Percentiles rank a stretch among this genome's conserved stretches.
Evolutionary conservation across 2,329 filamentous ascomycete species (phyloP).

Genomic region (Chaetomium olivaceum): DNA sequence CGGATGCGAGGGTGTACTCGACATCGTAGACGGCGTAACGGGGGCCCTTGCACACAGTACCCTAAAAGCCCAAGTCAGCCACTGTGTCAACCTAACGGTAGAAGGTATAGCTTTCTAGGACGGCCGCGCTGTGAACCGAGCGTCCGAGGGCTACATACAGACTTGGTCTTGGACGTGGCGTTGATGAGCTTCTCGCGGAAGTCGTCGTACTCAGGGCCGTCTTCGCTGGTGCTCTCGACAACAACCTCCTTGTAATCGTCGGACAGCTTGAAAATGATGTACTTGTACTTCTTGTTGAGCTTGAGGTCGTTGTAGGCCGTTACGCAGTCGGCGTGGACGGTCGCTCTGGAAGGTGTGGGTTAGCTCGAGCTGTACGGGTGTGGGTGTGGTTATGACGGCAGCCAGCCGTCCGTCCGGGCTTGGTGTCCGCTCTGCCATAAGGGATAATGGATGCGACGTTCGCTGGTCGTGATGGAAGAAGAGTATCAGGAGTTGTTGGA

Average conservation of each 20-base stretch:
- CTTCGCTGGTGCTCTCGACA: slow-evolving; percentile 70
- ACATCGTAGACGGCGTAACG: slow-evolving; percentile 87
- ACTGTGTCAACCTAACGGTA: neutral
- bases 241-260: slow-evolving; percentile 82
- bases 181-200: slow-evolving; percentile 77
- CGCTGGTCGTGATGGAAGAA: neutral
- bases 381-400: neutral
- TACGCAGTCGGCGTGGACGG: slow-evolving; percentile 71
- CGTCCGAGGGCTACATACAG: slow-evolving; percentile 47
- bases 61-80: slow-evolving; percentile 43
- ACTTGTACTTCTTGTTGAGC: slow-evolving; percentile 79
- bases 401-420: neutral
- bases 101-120: neutral
- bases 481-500: neutral
- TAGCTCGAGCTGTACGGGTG: slow-evolving; percentile 1
- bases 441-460: neutral
- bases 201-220: slow-evolving; percentile 63
- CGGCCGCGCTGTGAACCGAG: neutral
- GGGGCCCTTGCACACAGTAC: slow-evolving; percentile 62
- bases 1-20: slow-evolving; percentile 69
- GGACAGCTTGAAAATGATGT: slow-evolving; percentile 84
- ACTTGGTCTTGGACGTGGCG: slow-evolving; percentile 71
- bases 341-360: slow-evolving; percentile 56
- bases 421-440: neutral
- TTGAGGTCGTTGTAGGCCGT: slow-evolving; percentile 77